Base-by-base conservation (phyloP, 2,329 filamentous ascomycete species). In the Apiospora kogelbergensis region DNA sequence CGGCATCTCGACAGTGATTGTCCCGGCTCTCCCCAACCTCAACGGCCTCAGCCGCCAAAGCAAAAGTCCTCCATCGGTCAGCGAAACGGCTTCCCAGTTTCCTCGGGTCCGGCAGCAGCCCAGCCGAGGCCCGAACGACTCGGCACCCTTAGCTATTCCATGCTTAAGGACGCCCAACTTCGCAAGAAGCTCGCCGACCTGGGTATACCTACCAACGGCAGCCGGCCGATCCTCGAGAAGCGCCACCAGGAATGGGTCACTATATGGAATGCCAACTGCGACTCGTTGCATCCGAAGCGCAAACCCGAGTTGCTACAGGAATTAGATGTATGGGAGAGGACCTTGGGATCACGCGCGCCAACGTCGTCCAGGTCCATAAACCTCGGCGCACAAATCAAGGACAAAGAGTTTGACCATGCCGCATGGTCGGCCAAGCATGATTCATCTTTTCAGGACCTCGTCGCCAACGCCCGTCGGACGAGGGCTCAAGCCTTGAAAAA, bases 241-340 rank as follows among this genome's bases (percentile, higher is more conserved):
- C 88, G 97, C 22, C 95, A 98, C 76, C 93, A 89, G 30, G 96
- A 99, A 80, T 99, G 95, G 95, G 86, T 96, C 66, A 98, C 96
- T 45, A 82, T 99, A 22, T 98, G 94, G 92, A 99, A 99, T 79
- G 93, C 97, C 13, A 99, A 99, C 78, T 97, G 94, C 80, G 96
- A 99, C 79, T 92, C 95, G 2, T 88, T 87, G 44, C 83, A 84
- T 1, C 94, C 94, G 0, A 92, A 91, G 77, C 84, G 85, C 13
- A 93, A 93, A 72, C 76, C 81, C 7, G 91, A 96, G 69, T 80
- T 99, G 5, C 80, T 97, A 20, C 88, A 88, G 17, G 95, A 98
- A 70, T 80, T 99, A 15, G 92, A 95, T 26, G 81, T 88, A 1
- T 98, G 96, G 95, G 96, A 99, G 80, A 87, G 90, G 60, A 95